phyloP scores from a whole-genome alignment of 2,329 filamentous ascomycete genomes.

The Colletotrichum sp. region DNA sequence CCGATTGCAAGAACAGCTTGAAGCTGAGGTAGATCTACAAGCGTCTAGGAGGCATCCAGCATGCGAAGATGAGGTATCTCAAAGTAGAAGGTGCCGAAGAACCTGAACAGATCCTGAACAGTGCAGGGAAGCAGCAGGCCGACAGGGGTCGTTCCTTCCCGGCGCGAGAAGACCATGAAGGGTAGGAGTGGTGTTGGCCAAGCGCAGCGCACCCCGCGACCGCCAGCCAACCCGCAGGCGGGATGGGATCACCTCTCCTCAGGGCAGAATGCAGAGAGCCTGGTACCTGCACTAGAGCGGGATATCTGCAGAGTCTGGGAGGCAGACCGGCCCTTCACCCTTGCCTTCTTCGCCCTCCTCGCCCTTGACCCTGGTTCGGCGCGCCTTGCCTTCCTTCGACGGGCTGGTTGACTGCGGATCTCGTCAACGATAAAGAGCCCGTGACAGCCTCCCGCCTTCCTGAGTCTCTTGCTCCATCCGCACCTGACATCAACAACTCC shows the following conservation, averaged over 20 bases:
- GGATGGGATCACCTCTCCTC: not conserved
- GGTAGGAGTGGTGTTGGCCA: not conserved
- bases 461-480: slow-evolving; percentile 6
- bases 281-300: slow-evolving; percentile 2
- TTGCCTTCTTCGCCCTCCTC: not conserved
- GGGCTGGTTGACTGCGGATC: not conserved
- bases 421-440: slow-evolving; percentile 16
- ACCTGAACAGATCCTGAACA: not conserved
- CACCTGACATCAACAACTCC: slow-evolving; percentile 7
- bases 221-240: slow-evolving; percentile 13
- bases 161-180: not conserved
- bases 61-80: not conserved
- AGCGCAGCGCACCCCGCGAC: slow-evolving; percentile 15
- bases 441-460: slow-evolving; percentile 19
- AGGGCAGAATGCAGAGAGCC: not conserved
- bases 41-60: not conserved
- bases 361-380: not conserved
- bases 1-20: not conserved
- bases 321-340: not conserved
- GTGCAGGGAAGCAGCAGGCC: not conserved
- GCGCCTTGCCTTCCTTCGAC: not conserved
- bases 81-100: not conserved
- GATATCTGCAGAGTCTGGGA: not conserved
- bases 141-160: slow-evolving; percentile 1
- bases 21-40: slow-evolving; percentile 1